phyloP scores from a whole-genome alignment of 1,284 basidiomycete genomes.

The Heterobasidion parviporum region DNA sequence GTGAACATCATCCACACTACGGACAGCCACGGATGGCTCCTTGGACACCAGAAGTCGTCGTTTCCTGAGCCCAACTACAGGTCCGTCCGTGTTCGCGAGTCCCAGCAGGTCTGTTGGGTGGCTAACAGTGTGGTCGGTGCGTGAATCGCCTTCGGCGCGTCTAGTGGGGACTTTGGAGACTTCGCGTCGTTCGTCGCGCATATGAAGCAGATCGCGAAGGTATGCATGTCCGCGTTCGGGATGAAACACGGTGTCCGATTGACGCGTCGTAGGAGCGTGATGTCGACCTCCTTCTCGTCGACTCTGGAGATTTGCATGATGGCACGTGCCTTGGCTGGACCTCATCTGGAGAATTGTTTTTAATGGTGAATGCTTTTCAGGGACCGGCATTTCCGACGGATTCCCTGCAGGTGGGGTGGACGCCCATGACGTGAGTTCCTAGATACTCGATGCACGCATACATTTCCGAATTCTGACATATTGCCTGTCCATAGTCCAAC shows the following conservation, averaged over 20 bases:
- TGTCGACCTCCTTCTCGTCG: constrained; percentile 64
- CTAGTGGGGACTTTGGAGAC: constrained; percentile 68
- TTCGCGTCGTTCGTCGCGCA: constrained; percentile 76
- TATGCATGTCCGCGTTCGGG: constrained; percentile 1
- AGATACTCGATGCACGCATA: neutral
- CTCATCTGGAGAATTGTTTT: no score
- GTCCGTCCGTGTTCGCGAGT: constrained; percentile 18
- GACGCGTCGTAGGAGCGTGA: constrained; percentile 39
- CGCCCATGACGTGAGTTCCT: constrained; percentile 50
- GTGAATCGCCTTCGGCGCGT: neutral
- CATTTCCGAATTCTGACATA: neutral
- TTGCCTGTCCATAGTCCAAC: constrained; percentile 37
- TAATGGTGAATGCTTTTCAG: constrained; percentile 16
- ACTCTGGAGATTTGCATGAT: constrained; percentile 77
- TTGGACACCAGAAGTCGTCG: constrained; percentile 63
- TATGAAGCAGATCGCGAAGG: constrained; percentile 68
- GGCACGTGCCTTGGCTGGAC: constrained; percentile 26
- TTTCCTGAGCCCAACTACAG: constrained; percentile 74
- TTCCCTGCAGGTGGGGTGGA: constrained; percentile 64
- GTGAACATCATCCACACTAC: constrained; percentile 78
- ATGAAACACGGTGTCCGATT: neutral
- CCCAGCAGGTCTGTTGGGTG: neutral
- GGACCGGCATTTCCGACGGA: constrained; percentile 70
- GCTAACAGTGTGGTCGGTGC: neutral
- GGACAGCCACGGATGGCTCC: constrained; percentile 75